Evolutionary conservation across 2,329 filamentous ascomycete species (phyloP).

Genomic region (Piedraia hortae): DNA sequence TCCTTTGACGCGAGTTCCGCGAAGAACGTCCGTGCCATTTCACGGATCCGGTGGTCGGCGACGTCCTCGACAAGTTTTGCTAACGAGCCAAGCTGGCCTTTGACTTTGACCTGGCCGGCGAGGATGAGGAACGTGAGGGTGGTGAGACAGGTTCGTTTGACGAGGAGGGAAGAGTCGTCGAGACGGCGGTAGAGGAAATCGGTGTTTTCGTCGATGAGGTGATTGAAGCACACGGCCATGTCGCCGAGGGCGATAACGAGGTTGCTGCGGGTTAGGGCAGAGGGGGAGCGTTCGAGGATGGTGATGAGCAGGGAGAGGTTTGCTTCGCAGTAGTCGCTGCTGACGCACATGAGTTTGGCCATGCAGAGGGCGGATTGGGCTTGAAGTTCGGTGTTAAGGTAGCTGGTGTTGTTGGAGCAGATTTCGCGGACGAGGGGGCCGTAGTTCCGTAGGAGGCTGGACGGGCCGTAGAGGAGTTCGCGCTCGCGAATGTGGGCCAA

Average conservation of each 20-base stretch:
- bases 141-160: conserved; percentile 96
- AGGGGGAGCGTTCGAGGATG: conserved; percentile 81
- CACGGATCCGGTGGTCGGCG: conserved; percentile 80
- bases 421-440: conserved; percentile 81
- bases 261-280: conserved; percentile 81
- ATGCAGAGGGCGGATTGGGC: conserved; percentile 81
- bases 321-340: conserved; percentile 79
- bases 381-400: conserved; percentile 71
- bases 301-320: conserved; percentile 87
- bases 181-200: conserved; percentile 89
- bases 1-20: conserved; percentile 92
- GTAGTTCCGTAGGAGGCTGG: conserved; percentile 67
- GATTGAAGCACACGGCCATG: conserved; percentile 99
- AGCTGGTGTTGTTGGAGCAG: conserved; percentile 79
- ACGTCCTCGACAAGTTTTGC: conserved; percentile 94
- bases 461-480: conserved; percentile 56
- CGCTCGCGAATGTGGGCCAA: conserved; percentile 64
- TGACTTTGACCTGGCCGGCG: conserved; percentile 95
- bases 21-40: conserved; percentile 94
- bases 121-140: conserved; percentile 92
- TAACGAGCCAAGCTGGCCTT: conserved; percentile 95
- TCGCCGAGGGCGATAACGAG: conserved; percentile 91
- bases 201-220: conserved; percentile 95
- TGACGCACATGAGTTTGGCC: conserved; percentile 97
- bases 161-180: conserved; percentile 63